Evolutionary conservation across 495 filamentous ascomycete genomes (phyloP).

Genomic region (Aspergillus egyptiacus): DNA sequence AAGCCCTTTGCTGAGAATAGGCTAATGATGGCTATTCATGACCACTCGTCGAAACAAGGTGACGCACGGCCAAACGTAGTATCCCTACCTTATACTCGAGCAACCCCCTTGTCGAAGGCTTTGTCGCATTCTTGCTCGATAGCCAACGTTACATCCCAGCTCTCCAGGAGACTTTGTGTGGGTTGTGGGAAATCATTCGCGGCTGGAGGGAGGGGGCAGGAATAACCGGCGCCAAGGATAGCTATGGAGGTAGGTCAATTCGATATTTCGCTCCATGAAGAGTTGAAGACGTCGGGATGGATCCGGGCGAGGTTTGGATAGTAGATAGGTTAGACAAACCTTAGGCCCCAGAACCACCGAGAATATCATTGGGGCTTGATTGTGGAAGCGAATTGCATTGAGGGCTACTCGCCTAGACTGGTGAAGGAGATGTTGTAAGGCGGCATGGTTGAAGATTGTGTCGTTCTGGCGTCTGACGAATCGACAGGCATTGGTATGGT

Average conservation of each 20-base stretch:
- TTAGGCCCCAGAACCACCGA: constrained; percentile 34
- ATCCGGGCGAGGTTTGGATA: neutral
- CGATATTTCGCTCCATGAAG: too few species aligned
- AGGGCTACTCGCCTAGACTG: constrained; percentile 33
- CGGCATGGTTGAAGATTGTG: neutral
- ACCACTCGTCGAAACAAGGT: constrained; percentile 5
- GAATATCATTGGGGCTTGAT: constrained; percentile 23
- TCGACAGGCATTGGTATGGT: too few species aligned
- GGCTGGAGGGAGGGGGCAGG: constrained; percentile 14
- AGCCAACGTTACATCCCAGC: constrained; percentile 60
- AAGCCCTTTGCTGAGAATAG: constrained; percentile 52
- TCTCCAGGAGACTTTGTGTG: constrained; percentile 48
- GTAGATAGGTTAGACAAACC: constrained; percentile 15
- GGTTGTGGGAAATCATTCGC: constrained; percentile 70
- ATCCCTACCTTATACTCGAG: constrained; percentile 26
- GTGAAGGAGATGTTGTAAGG: constrained; percentile 17
- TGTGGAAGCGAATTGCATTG: constrained; percentile 28
- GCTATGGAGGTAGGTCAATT: constrained; percentile 16
- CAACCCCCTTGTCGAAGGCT: constrained; percentile 31
- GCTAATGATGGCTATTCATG: constrained; percentile 18
- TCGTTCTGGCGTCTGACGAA: too few species aligned
- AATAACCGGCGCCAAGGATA: constrained; percentile 33
- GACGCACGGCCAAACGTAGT: constrained; percentile 39
- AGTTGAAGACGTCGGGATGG: too few species aligned
- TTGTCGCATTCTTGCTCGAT: constrained; percentile 73